Conservation (phyloP, 2,329 filamentous ascomycete species). For the Trichocomaceae sp. region DNA sequence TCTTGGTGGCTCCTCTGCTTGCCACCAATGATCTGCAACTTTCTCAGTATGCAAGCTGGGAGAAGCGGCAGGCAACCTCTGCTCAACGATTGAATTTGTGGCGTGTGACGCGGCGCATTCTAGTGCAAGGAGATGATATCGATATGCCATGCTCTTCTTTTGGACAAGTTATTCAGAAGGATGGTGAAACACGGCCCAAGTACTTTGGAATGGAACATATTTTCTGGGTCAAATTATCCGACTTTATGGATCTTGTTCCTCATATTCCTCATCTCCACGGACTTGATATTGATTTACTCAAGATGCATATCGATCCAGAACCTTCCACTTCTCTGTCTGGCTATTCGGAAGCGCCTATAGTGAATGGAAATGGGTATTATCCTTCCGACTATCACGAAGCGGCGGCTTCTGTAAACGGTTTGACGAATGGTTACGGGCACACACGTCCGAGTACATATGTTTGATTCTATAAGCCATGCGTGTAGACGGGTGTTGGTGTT, state of each 20-base stretch:
- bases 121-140: constrained; percentile 38
- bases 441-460: constrained; percentile 36
- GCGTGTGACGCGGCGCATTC: constrained; percentile 41
- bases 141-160: constrained; percentile 32
- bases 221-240: constrained; percentile 47
- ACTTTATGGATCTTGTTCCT: constrained; percentile 45
- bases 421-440: constrained; percentile 32
- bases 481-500: background rate
- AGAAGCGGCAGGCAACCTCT: constrained; percentile 38
- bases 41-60: constrained; percentile 43
- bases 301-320: constrained; percentile 38
- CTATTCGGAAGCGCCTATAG: constrained; percentile 17
- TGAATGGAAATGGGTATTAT: constrained; percentile 27
- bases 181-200: constrained; percentile 40
- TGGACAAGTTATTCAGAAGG: constrained; percentile 34
- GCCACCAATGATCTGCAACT: constrained; percentile 46
- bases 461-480: constrained; percentile 20
- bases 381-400: constrained; percentile 15
- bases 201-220: constrained; percentile 46
- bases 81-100: constrained; percentile 42
- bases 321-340: constrained; percentile 19
- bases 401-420: constrained; percentile 24
- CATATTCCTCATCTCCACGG: constrained; percentile 43
- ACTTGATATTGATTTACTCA: constrained; percentile 32
- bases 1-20: constrained; percentile 43